Base-by-base conservation (phyloP, 2,329 filamentous ascomycete genomes). In the Fusarium chuoi region DNA sequence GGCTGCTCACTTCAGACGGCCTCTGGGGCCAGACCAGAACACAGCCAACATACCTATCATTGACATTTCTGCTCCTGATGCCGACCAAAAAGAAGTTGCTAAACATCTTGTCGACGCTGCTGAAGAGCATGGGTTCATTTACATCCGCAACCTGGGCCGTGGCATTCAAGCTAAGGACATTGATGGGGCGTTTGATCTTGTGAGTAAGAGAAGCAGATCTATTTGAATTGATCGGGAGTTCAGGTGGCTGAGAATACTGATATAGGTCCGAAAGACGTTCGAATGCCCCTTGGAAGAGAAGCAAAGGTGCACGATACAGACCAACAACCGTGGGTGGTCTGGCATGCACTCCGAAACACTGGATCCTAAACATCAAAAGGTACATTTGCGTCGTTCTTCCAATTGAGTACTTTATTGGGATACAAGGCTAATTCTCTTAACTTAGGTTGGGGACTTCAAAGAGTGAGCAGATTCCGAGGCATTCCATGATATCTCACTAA, bases 281-380 rank as follows among this genome's bases (percentile, higher is more conserved):
- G 79, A 79, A 35, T 89, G 91, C 18, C 90, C 94, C 0, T 63
- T 86, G 1, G 89, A 91, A 68, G 92, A 95, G 73, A 98, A 98
- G 82, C 84, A 90, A 68, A 84, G 86, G 78, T 97, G 92, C 79
- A 89, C 89, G 17, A 97, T 98, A 72, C 87, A 90, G 77, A 90
- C 90, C 35, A 87, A 96, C 85, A 98, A 98, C 79, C 90, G 91
- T 46, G 96, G 96, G 67, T 99, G 95, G 95, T 90, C 93, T 4
- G 91, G 90, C 22, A 95, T 97, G 93, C 93, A 96, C 78, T 90
- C 90, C 18, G 96, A 99, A 84, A 96, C 92, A 1, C 85, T 98
- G 17, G 96, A 98, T 80, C 94, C 95, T 6, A 90, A 91, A 75
- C 90, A 91, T 63, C 95, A 98, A 82, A 90, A 91, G 82, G 93